Conservation (phyloP, 345 rosid genomes). For the Eucalyptus rudis region DNA sequence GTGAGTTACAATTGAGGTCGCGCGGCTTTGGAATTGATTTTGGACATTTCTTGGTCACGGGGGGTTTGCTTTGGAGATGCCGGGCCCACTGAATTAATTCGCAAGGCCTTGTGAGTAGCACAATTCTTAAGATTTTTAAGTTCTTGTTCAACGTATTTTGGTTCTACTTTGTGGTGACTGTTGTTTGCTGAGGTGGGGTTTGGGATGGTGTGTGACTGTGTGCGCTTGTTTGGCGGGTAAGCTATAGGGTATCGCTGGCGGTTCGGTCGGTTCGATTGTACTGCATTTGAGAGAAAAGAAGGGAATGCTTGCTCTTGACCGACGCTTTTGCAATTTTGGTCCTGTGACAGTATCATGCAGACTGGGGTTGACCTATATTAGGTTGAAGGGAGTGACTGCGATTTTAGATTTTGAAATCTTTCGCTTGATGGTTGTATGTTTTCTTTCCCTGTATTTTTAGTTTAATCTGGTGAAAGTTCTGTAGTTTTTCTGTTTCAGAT, state of each 20-base stretch:
- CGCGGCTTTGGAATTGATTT: not conserved
- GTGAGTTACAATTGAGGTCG: no score
- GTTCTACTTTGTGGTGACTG: not conserved
- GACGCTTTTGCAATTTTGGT: not conserved
- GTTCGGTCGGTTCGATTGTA: not conserved
- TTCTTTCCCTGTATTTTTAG: not conserved
- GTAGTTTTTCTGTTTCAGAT: no score
- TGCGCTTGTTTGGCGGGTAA: not conserved
- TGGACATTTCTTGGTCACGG: not conserved
- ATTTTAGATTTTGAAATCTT: not conserved
- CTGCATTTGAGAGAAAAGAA: not conserved
- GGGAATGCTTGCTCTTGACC: not conserved
- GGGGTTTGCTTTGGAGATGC: constrained; percentile 26
- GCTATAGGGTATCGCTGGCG: not conserved
- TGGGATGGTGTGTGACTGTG: not conserved
- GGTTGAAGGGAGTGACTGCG: not conserved
- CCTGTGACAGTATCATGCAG: not conserved
- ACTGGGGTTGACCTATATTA: not conserved
- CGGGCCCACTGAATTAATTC: constrained; percentile 82
- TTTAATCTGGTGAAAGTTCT: not conserved
- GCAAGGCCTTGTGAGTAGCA: constrained; percentile 14
- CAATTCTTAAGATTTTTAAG: not conserved
- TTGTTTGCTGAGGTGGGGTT: not conserved
- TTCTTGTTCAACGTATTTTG: not conserved
- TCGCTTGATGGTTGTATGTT: not conserved